phyloP scores from a whole-genome alignment of 2,329 filamentous ascomycete species.

The Drechslera avenae region DNA sequence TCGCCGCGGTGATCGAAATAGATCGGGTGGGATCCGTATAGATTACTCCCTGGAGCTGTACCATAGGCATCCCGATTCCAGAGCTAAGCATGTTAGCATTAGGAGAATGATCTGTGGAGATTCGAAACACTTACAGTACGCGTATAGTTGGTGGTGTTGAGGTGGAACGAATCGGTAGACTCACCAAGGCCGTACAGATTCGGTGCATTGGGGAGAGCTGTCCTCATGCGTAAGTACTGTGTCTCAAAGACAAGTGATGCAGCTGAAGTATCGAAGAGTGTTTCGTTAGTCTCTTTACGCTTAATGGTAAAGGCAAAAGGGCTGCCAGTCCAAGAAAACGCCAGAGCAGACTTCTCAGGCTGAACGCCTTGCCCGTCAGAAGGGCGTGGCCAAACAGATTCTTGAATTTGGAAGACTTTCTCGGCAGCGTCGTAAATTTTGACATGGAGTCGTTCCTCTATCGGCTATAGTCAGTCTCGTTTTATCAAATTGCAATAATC shows the following conservation, averaged over 20 bases:
- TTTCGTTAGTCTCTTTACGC: slow-evolving; percentile 61
- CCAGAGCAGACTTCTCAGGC: slow-evolving; percentile 53
- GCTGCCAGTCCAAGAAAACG: slow-evolving; percentile 59
- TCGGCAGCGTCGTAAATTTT: slow-evolving; percentile 71
- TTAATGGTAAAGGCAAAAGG: slow-evolving; percentile 72
- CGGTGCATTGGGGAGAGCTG: slow-evolving; percentile 68
- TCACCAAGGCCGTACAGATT: slow-evolving; percentile 80
- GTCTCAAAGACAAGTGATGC: slow-evolving; percentile 73
- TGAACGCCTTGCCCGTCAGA: slow-evolving; percentile 34
- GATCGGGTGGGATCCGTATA: slow-evolving; percentile 77
- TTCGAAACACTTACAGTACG: slow-evolving; percentile 49
- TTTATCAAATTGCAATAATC: slow-evolving; percentile 63
- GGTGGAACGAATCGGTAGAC: slow-evolving; percentile 70
- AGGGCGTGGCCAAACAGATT: slow-evolving; percentile 69
- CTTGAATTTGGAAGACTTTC: slow-evolving; percentile 74
- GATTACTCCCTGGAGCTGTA: slow-evolving; percentile 65
- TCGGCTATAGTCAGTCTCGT: slow-evolving; percentile 39
- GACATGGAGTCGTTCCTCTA: slow-evolving; percentile 70
- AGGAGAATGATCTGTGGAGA: slow-evolving; percentile 48
- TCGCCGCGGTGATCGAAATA: slow-evolving; percentile 72
- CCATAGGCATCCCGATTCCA: slow-evolving; percentile 72
- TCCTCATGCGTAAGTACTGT: slow-evolving; percentile 75
- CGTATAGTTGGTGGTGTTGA: slow-evolving; percentile 71
- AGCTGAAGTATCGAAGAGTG: slow-evolving; percentile 72
- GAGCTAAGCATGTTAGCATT: slow-evolving; percentile 60